A percentile compares a stretch with the other conserved stretches of the same genome.
Evolutionary conservation across 148 eudicot species (phyloP).

Genomic region (Rhododendron kiyosumense): DNA sequence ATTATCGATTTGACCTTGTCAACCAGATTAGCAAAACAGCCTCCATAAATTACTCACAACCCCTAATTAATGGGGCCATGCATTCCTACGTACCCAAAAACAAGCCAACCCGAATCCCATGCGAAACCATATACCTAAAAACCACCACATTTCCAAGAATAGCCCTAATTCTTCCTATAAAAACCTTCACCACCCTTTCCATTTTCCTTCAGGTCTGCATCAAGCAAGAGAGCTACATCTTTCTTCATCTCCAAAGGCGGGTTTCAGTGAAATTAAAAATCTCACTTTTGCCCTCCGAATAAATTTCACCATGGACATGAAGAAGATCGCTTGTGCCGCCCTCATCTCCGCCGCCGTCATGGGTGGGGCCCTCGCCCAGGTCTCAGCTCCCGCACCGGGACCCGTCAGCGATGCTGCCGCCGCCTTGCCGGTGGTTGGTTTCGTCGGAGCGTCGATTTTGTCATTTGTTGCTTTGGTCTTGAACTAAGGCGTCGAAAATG

Average conservation of each 20-base stretch:
- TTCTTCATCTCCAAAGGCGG: constrained; percentile 10
- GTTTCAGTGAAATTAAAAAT: not conserved
- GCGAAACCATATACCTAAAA: not conserved
- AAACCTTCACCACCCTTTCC: not conserved
- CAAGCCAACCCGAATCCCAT: not conserved
- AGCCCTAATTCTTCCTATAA: not conserved
- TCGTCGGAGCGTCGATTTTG: constrained; percentile 8
- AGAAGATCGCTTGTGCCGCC: constrained; percentile 19
- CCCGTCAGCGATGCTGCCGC: not conserved
- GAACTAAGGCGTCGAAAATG: not conserved
- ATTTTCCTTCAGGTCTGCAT: constrained; percentile 12
- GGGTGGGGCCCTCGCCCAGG: constrained; percentile 9
- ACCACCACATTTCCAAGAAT: not conserved
- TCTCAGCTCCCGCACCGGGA: constrained; percentile 2
- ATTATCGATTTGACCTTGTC: not conserved
- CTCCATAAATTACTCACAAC: not conserved
- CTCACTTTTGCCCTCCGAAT: not conserved
- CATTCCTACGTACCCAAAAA: not conserved
- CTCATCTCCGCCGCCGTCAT: constrained; percentile 10
- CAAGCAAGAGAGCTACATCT: not conserved
- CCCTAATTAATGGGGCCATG: not conserved
- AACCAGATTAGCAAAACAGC: not conserved
- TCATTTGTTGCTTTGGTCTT: constrained; percentile 14
- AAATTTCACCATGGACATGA: constrained; percentile 4
- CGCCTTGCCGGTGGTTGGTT: not conserved